Conservation (phyloP, 2,329 filamentous ascomycete genomes). For the Penicillium sp. region DNA sequence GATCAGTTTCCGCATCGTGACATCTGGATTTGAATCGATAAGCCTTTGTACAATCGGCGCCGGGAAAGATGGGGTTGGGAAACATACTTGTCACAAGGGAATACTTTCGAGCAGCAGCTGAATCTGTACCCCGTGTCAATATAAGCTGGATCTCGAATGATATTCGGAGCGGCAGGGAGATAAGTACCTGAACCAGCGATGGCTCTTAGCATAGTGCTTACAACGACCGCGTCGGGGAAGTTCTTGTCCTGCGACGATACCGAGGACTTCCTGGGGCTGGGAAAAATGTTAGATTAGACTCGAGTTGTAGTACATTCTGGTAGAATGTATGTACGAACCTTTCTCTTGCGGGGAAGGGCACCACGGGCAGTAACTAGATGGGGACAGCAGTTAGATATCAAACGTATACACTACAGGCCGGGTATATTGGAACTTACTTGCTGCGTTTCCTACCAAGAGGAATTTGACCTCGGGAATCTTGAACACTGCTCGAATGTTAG, state of each 20-base stretch:
- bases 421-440: constrained; percentile 35
- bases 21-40: constrained; percentile 49
- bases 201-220: constrained; percentile 53
- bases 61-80: not conserved
- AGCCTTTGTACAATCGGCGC: not conserved
- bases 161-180: not conserved
- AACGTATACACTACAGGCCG: not conserved
- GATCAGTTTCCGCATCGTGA: constrained; percentile 67
- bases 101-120: constrained; percentile 56
- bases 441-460: constrained; percentile 61
- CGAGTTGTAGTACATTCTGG: not conserved
- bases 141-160: not conserved
- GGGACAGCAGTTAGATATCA: constrained; percentile 10
- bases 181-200: constrained; percentile 54
- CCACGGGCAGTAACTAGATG: constrained; percentile 29
- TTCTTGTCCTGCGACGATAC: constrained; percentile 53
- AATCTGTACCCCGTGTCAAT: constrained; percentile 43
- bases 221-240: constrained; percentile 53
- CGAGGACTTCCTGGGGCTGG: constrained; percentile 50
- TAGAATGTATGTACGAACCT: constrained; percentile 28
- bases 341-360: constrained; percentile 34
- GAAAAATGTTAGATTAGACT: not conserved
- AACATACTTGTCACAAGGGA: constrained; percentile 53
- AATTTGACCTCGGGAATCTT: constrained; percentile 75
- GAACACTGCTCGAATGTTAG: constrained; percentile 49